phyloP scores from a whole-genome alignment of 768 basidiomycete species.

The Serendipita sp. region DNA sequence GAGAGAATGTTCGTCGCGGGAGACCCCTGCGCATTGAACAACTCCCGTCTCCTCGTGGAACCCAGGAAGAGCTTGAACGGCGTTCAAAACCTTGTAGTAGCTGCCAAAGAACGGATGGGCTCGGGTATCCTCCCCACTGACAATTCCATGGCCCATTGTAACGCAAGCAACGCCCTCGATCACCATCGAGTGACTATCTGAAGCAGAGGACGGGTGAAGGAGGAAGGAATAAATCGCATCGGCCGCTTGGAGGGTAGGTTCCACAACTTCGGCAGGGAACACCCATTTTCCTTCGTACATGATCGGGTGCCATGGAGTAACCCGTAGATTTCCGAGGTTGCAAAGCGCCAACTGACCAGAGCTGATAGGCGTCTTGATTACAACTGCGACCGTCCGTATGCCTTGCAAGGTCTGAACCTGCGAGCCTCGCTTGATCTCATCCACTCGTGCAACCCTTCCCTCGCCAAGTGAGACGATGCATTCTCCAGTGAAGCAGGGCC shows the following conservation, averaged over 20 bases:
- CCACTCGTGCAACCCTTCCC: not conserved
- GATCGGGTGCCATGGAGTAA: constrained; percentile 14
- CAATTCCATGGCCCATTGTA: constrained; percentile 12
- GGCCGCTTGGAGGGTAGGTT: not conserved
- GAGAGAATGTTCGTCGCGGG: not conserved
- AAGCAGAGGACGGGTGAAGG: constrained; percentile 6
- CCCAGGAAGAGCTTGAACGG: constrained; percentile 1
- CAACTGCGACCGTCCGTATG: not conserved
- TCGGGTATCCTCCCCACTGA: constrained; percentile 5
- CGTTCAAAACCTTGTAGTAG: constrained; percentile 8
- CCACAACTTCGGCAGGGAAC: constrained; percentile 12
- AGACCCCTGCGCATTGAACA: constrained; percentile 7
- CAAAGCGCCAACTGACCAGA: not conserved
- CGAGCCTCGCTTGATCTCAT: constrained; percentile 5
- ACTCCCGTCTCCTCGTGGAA: constrained; percentile 3
- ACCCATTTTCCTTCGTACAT: constrained; percentile 10
- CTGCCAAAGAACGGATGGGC: constrained; percentile 12
- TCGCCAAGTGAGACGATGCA: constrained; percentile 7
- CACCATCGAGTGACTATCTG: constrained; percentile 10
- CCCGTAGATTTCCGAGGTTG: constrained; percentile 6
- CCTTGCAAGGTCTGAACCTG: constrained; percentile 9
- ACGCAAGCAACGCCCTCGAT: constrained; percentile 11
- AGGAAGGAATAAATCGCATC: constrained; percentile 13
- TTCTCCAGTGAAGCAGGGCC: constrained; percentile 11
- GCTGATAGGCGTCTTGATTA: constrained; percentile 8